Base-by-base conservation (phyloP, 2,329 filamentous ascomycete species). In the Thelonectria olida region DNA sequence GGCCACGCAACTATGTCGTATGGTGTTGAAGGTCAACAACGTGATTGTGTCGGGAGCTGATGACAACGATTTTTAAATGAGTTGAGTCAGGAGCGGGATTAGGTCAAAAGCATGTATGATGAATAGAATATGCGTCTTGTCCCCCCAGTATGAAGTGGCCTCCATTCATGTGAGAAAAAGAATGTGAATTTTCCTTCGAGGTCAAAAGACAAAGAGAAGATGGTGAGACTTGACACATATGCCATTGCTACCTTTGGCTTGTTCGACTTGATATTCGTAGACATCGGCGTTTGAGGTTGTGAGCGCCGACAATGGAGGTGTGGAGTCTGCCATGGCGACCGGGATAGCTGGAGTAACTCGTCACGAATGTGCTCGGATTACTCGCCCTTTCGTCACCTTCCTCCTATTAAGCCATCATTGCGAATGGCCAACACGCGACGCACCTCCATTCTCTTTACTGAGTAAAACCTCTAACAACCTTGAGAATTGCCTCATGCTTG, bases 1-100 rank as follows among this genome's bases (percentile, higher is more conserved):
- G 67, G 96, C 96, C 28, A 99, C 96, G 53, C 96, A 99, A 83
- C 84, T 99, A 69, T 98, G 96, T 84, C 90, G 96, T 69, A 98
- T 99, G 95, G 94, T 97, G 69, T 85, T 97, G 71, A 97, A 97
- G 88, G 89, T 94, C 76, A 97, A 97, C 84, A 97, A 97, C 78
- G 94, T 97, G 67, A 97, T 97, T 78, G 90, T 97, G 72, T 88
- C 93, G 61, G 94, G 94, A 58, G 88, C 88, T 67, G 94, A 94
- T 69, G 92, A 97, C 65, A 88, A 95, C 68, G 93, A 97, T 71
- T 97, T 90, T 80, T 97, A 91, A 59, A 78, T 76, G 22, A 51
- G 56, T 48, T 56, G 56, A 66, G 58, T 54, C 38, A 62, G 62
- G 65, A 67, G 55, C 59, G 64, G 67, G 63, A 58, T 62, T 66